A percentile compares a stretch with the other conserved stretches of the same genome.
Evolutionary conservation across 2,329 filamentous ascomycete genomes (phyloP).

Genomic region (Cladophialophora yegresii): DNA sequence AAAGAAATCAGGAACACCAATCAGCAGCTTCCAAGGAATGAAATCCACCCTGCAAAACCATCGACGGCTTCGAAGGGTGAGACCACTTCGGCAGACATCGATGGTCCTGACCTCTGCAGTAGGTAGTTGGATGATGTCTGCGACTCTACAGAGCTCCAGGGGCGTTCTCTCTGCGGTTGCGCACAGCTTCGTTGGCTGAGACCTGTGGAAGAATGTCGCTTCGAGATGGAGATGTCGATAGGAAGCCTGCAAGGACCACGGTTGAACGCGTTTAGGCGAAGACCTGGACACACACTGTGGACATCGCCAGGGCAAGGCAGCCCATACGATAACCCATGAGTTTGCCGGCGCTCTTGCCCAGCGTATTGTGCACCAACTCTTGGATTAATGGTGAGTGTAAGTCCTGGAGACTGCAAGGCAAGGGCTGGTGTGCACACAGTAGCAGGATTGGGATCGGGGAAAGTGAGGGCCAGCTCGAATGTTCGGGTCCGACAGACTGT

Average conservation of each 20-base stretch:
- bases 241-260: neutral
- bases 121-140: neutral
- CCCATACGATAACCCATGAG: neutral
- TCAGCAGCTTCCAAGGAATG: neutral
- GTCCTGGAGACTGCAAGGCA: neutral
- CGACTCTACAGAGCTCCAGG: neutral
- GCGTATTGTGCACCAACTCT: neutral
- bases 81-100: no score
- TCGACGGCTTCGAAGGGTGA: neutral
- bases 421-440: no score
- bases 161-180: neutral
- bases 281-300: neutral
- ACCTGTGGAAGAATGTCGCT: neutral
- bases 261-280: conserved; percentile 9
- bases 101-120: neutral
- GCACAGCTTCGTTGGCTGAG: neutral
- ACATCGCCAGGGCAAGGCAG: neutral
- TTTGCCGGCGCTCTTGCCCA: neutral
- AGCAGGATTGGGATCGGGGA: neutral
- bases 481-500: neutral
- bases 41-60: neutral
- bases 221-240: neutral
- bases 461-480: neutral
- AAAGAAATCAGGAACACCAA: conserved; percentile 11
- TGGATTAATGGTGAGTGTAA: neutral